These are phyloP conservation scores for Knoxdaviesia proteae DNA, from an alignment of 2,329 filamentous ascomycete genomes.

Conservation along the genomic window DNA sequence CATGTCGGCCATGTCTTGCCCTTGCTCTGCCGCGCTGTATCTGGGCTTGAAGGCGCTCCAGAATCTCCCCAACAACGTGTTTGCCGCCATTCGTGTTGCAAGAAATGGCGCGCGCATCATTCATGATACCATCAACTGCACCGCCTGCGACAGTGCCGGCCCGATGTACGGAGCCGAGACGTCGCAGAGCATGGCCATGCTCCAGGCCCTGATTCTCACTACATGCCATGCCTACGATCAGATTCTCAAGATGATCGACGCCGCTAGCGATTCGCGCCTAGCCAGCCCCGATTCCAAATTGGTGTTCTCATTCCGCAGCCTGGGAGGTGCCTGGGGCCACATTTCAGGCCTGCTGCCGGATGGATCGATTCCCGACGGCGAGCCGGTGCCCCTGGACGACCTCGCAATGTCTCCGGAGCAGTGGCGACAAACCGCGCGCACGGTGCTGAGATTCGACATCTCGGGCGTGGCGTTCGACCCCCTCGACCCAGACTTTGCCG, in stretches of 20 bases:
- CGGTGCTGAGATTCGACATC: constrained; percentile 33
- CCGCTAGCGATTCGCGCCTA: constrained; percentile 23
- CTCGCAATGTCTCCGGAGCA: constrained; percentile 26
- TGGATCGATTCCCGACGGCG: constrained; percentile 5
- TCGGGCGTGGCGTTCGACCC: constrained; percentile 23
- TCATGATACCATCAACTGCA: constrained; percentile 29
- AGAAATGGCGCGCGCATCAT: constrained; percentile 26
- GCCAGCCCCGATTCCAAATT: constrained; percentile 17
- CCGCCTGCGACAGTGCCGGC: constrained; percentile 19
- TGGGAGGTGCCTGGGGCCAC: constrained; percentile 27
- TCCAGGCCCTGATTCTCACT: constrained; percentile 34
- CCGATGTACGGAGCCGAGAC: constrained; percentile 8
- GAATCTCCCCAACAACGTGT: constrained; percentile 21
- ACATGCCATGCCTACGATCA: constrained; percentile 34
- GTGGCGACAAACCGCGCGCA: constrained; percentile 33
- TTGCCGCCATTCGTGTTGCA: constrained; percentile 24
- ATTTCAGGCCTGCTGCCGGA: constrained; percentile 6
- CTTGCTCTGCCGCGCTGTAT: constrained; percentile 28
- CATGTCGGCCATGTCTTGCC: constrained; percentile 14
- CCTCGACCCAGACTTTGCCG: neutral
- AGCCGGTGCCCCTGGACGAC: constrained; percentile 17
- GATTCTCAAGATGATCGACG: constrained; percentile 33
- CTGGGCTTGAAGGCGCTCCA: constrained; percentile 28
- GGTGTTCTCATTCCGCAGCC: constrained; percentile 21
- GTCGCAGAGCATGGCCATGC: constrained; percentile 37